Base-by-base conservation (phyloP, 805 yeast species). In the Monosporozyma servazzii region DNA sequence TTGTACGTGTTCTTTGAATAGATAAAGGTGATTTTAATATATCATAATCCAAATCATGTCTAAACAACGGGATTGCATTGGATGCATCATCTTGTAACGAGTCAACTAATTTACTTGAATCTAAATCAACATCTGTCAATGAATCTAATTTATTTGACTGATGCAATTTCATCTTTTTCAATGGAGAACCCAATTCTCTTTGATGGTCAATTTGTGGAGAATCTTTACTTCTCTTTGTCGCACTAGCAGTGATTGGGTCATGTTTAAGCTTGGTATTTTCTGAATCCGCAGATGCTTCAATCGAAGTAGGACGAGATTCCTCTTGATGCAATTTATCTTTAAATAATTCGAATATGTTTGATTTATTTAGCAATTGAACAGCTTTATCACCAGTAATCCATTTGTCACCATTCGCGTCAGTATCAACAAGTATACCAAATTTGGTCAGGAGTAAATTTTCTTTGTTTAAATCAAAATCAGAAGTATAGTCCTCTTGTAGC, bases 341-440 rank as follows among this genome's bases (percentile, higher is more conserved):
- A 30, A 61, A 63, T 37, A 55, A 27, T 21, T 56, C 54, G 10
- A 49, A 52, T 10, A 64, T 8, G n/a, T 56, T 50, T 18, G 62
- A 48, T 47, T 54, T 41, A n/a, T 56, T 53, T 44, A 63, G 44
- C 25, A 63, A 30, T 31, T 61, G 56, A 20, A 48, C 48, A 3
- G 65, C 62, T 49, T 65, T 64, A 6, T 58, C 64, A 4, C 56
- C 50, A 9, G 65, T 59, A 30, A 65, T 64, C 70, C 68, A 64
- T 54, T 60, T 58, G 15, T 57, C 55, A 11, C 64, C 66, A 18
- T 53, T 56, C 8, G 52, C 53, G 49, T 62, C 62, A 8, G 64
- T 62, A 21, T 62, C 66, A 13, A 63, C 63, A 21, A 58, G 49
- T 15, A 65, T 53, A 15, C 60, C 62, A 52, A 55, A 64, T 47